phyloP scores from a whole-genome alignment of 164 flowering plant species.

The Nymphaea colorata region DNA sequence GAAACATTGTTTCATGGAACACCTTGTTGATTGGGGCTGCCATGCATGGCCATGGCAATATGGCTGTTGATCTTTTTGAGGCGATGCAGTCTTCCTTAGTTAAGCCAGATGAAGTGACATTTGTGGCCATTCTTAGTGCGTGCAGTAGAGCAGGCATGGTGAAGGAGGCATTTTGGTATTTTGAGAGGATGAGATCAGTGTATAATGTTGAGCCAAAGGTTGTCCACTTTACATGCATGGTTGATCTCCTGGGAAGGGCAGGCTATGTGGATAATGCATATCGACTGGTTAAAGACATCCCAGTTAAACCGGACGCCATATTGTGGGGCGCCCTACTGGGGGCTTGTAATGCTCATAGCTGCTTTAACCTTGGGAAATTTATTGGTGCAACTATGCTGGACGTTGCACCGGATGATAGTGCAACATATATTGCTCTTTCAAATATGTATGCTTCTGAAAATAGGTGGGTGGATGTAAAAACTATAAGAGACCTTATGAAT shows the following conservation, averaged over 20 bases:
- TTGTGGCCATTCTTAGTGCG: conserved; percentile 21
- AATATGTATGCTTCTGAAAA: conserved; percentile 20
- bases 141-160: conserved; percentile 21
- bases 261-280: conserved; percentile 18
- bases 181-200: conserved; percentile 13
- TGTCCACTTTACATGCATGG: conserved; percentile 19
- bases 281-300: conserved; percentile 12
- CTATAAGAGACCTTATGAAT: conserved; percentile 13
- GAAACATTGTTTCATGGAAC: conserved; percentile 25
- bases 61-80: conserved; percentile 16
- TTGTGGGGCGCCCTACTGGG: conserved; percentile 20
- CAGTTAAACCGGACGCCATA: conserved; percentile 9
- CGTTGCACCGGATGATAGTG: conserved; percentile 11
- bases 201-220: conserved; percentile 13
- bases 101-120: conserved; percentile 23
- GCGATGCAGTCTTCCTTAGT: conserved; percentile 18
- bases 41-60: conserved; percentile 16
- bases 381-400: conserved; percentile 14
- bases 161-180: conserved; percentile 14
- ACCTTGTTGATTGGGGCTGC: conserved; percentile 21
- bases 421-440: conserved; percentile 13
- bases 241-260: conserved; percentile 19
- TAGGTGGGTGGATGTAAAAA: conserved; percentile 17
- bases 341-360: conserved; percentile 19
- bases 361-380: conserved; percentile 13